Percentiles rank a stretch among this genome's conserved stretches.
Evolutionary conservation across 2,329 filamentous ascomycete genomes (phyloP).

Genomic region (Penicillium expansum): DNA sequence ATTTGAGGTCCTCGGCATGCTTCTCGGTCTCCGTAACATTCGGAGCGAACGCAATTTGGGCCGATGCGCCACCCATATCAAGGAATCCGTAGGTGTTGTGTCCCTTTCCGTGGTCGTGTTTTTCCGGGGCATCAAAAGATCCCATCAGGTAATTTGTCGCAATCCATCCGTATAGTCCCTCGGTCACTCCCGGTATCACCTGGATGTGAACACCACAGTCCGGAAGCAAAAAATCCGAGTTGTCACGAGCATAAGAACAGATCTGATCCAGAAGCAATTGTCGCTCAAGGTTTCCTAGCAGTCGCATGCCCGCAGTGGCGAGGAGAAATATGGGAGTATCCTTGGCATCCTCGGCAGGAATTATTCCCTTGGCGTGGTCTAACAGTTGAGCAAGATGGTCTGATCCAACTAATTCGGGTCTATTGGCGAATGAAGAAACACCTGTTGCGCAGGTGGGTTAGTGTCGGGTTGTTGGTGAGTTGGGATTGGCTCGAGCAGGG

Average conservation of each 20-base stretch:
- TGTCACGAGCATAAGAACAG: slow-evolving; percentile 74
- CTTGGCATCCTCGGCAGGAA: slow-evolving; percentile 71
- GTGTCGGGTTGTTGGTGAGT: neutral
- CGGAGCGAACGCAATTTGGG: slow-evolving; percentile 95
- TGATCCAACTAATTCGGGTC: slow-evolving; percentile 70
- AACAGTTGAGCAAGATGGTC: slow-evolving; percentile 79
- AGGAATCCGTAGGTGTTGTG: slow-evolving; percentile 97
- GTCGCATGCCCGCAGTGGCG: slow-evolving; percentile 90
- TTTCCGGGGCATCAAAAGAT: slow-evolving; percentile 74
- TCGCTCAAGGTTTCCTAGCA: slow-evolving; percentile 73
- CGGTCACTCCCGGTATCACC: slow-evolving; percentile 92
- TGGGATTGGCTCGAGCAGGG: neutral
- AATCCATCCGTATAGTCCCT: slow-evolving; percentile 96
- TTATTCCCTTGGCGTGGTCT: slow-evolving; percentile 73
- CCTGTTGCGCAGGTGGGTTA: slow-evolving; percentile 40
- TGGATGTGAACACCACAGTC: slow-evolving; percentile 88
- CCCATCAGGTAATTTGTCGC: slow-evolving; percentile 93
- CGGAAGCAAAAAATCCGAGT: slow-evolving; percentile 80
- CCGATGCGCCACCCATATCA: slow-evolving; percentile 97
- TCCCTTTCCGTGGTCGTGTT: slow-evolving; percentile 76
- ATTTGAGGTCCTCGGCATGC: slow-evolving; percentile 83
- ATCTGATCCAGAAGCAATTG: slow-evolving; percentile 70
- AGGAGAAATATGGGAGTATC: slow-evolving; percentile 93
- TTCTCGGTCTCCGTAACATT: slow-evolving; percentile 87
- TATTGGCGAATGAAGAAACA: slow-evolving; percentile 83